Percentiles rank a stretch among this genome's conserved stretches.
phyloP scores from a whole-genome alignment of 257 asterid genomes.

The Lantana camara region DNA sequence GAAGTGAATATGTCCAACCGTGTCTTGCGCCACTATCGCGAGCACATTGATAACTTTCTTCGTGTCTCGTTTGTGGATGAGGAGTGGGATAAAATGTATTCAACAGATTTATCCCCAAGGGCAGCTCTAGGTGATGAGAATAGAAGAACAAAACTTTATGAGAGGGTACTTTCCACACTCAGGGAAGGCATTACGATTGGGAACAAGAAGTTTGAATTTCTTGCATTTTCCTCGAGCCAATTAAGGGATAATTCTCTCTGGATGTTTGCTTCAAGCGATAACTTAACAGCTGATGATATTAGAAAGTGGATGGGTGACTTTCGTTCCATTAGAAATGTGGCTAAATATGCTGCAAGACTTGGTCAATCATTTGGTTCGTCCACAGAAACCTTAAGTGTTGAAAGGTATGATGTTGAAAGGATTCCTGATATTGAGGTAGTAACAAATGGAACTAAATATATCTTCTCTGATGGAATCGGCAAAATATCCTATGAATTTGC shows the following conservation, averaged over 20 bases:
- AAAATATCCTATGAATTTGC: constrained; percentile 80
- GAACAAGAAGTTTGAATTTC: constrained; percentile 70
- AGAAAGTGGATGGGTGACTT: constrained; percentile 95
- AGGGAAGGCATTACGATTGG: constrained; percentile 75
- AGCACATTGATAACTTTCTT: constrained; percentile 66
- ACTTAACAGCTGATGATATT: constrained; percentile 51
- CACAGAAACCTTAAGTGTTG: constrained; percentile 65
- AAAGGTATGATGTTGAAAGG: constrained; percentile 45
- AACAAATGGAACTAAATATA: constrained; percentile 33
- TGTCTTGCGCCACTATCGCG: constrained; percentile 59
- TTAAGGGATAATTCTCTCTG: constrained; percentile 80
- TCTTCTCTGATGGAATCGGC: constrained; percentile 92
- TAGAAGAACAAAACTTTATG: constrained; percentile 53
- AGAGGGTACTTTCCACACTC: constrained; percentile 64
- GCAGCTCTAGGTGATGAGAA: constrained; percentile 34
- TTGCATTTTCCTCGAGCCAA: constrained; percentile 94
- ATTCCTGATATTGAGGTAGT: constrained; percentile 49
- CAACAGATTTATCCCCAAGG: constrained; percentile 58
- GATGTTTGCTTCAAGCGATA: constrained; percentile 81
- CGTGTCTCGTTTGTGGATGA: constrained; percentile 93
- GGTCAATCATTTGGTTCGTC: constrained; percentile 97
- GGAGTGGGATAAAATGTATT: constrained; percentile 75
- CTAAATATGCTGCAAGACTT: constrained; percentile 96
- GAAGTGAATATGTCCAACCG: constrained; percentile 85
- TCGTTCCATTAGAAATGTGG: constrained; percentile 65